Evolutionary conservation across 306 rosid genomes (phyloP), one percentile per base, ranked within the genome.

Genomic region (Mimosa pudica): DNA sequence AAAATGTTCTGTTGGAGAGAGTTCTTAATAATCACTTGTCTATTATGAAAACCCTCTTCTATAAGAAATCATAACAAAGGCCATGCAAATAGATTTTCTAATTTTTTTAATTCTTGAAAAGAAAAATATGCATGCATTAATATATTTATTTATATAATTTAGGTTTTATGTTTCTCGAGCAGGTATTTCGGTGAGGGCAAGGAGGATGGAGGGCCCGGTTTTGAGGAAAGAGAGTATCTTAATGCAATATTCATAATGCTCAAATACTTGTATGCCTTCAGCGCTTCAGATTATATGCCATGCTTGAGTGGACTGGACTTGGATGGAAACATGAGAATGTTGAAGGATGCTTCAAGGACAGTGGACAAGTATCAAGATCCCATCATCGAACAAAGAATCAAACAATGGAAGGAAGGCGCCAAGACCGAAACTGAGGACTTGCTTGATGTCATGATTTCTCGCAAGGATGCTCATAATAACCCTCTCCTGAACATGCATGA

Each of bases 171-270:
- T n/a, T 41, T 9, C 12, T 68, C 1, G n/a, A n/a, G 44, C 35
- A 68, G 73, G 35, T 68, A 76, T 55, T 89, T 84, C 18, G 84
- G 79, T 0, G n/a, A 74, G 5, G 85, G 78, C 12, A 17, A 76
- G 2, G 17, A 69, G 0, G 86, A 83, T 46, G 86, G 90, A 35
- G 86, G 84, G 12, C 88, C 88, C 4, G 79, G 85, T 0, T 35
- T 6, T 38, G 84, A 87, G 78, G 68, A 32, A 12, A 32, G 30
- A 32, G 42, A 32, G 9, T 42, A 11, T 5, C 17, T 61, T 16
- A 41, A 5, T 11, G 67, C 41, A 62, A 8, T 62, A 5, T 62
- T 62, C 42, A 12, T 1, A 32, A 62, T 62, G n/a, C 17, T 12
- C n/a, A 32, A 10, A 12, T 12, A 30, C 68, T 1, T 32, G 5